phyloP scores from a whole-genome alignment of 1,139 yeast species.

The Suhomyces chickasaworum region DNA sequence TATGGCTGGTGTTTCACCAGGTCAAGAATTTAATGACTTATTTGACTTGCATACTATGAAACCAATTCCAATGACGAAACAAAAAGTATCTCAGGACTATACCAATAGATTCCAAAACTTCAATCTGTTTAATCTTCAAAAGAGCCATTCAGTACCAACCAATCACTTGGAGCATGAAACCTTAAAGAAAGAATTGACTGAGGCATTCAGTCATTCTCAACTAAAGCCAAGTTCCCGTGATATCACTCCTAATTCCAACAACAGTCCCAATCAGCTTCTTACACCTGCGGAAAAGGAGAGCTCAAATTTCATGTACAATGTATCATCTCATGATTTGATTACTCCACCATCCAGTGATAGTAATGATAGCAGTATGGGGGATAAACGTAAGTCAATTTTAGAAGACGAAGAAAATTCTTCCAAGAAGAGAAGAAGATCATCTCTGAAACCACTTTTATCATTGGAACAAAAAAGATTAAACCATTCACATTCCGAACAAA shows the following conservation, averaged over 20 bases:
- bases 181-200: conserved; percentile 35
- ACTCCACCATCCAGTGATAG: conserved; percentile 52
- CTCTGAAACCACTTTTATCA: conserved; percentile 52
- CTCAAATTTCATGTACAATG: conserved; percentile 6
- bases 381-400: conserved; percentile 22
- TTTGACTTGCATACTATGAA: conserved; percentile 39
- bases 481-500: conserved; percentile 77
- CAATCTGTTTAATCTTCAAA: conserved; percentile 3
- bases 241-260: conserved; percentile 8
- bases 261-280: conserved; percentile 27
- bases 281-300: conserved; percentile 30
- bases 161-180: conserved; percentile 20
- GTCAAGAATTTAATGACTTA: conserved; percentile 20
- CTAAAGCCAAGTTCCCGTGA: conserved; percentile 13
- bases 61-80: conserved; percentile 16
- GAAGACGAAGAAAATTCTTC: conserved; percentile 15
- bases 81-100: conserved; percentile 4
- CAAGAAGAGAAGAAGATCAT: conserved; percentile 34
- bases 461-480: conserved; percentile 70
- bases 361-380: conserved; percentile 32
- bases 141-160: conserved; percentile 10
- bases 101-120: conserved; percentile 10
- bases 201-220: conserved; percentile 41
- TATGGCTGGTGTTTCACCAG: conserved; percentile 11
- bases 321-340: conserved; percentile 8